phyloP scores from a whole-genome alignment of 495 filamentous ascomycete genomes.

The Parathielavia hyrcaniae region DNA sequence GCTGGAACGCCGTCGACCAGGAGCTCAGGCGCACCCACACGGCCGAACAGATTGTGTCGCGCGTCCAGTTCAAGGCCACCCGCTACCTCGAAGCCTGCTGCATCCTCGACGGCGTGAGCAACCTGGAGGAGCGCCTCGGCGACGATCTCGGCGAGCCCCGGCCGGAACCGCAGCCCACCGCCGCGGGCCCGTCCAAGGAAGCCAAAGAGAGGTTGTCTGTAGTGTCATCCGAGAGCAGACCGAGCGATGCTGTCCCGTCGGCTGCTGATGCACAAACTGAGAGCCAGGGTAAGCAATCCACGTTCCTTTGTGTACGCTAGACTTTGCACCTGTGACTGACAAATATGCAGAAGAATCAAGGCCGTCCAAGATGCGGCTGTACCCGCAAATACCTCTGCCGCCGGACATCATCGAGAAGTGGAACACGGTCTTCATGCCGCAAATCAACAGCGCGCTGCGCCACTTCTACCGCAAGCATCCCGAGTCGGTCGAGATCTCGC shows the following conservation, averaged over 20 bases:
- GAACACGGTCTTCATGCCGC: conserved; percentile 64
- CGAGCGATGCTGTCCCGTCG: background rate
- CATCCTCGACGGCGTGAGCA: conserved; percentile 46
- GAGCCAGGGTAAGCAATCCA: conserved; percentile 6
- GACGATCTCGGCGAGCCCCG: conserved; percentile 34
- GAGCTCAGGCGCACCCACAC: conserved; percentile 43
- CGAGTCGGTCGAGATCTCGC: conserved; percentile 67
- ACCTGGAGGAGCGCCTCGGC: conserved; percentile 41
- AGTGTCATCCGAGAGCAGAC: background rate
- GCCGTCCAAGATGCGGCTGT: conserved; percentile 37
- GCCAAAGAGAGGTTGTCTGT: conserved; percentile 10
- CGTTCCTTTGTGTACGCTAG: conserved; percentile 4
- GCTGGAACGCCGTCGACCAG: conserved; percentile 69
- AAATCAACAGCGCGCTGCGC: conserved; percentile 54
- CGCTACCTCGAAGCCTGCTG: conserved; percentile 48
- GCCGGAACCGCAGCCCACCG: conserved; percentile 10
- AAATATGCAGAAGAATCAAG: background rate
- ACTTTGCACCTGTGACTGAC: background rate
- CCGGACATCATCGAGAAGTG: conserved; percentile 61
- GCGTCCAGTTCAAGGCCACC: conserved; percentile 38
- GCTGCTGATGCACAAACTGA: background rate
- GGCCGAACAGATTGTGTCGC: conserved; percentile 38
- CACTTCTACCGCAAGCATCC: conserved; percentile 59
- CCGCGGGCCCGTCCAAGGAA: conserved; percentile 8
- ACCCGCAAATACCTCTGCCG: conserved; percentile 49